Base-by-base conservation (phyloP, 306 rosid genomes). In the Glycine latifolia region DNA sequence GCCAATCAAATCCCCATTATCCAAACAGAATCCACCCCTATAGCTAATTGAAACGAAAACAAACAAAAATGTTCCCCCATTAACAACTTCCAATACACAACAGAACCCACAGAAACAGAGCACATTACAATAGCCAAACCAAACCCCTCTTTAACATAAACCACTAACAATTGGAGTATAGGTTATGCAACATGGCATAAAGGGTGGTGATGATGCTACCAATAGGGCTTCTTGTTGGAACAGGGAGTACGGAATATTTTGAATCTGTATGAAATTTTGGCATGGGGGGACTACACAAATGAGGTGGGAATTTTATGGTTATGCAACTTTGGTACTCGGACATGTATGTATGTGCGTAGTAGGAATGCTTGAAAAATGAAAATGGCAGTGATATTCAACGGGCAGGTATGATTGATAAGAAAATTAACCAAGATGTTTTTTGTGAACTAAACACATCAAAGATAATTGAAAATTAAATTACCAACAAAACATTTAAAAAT, bases 21-120 rank as follows among this genome's bases (percentile, higher is more conserved):
- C 55, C 39, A 68, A 46, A 67, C 11, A 67, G n/a, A 67, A 43
- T 43, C 73, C 73, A 46, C 6, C 54, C 39, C 9, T 44, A 44
- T 5, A 68, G 55, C 37, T 15, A 33, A 8, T 9, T 8, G 9
- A 44, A 41, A 15, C 3, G 2, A n/a, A 41, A 15, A 43, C 71
- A 39, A 67, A 26, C 33, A 46, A 0, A 4, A 5, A 41, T 43
- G 8, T 67, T 16, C 35, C 53, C 53, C 35, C 37, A 15, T 10
- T 4, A 10, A 43, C 54, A 20, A 44, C 55, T 17, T 16, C 10
- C 55, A 67, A 44, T 7, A 43, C 35, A 44, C 37, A 67, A 67
- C 33, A 67, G 4, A 67, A 41, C 12, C 33, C 54, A 67, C 12
- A 44, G 37, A 37, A 67, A 67, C 53, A 67, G 53, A 13, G 46